Conservation (phyloP, 768 basidiomycete species). For the Pisolithus tinctorius region DNA sequence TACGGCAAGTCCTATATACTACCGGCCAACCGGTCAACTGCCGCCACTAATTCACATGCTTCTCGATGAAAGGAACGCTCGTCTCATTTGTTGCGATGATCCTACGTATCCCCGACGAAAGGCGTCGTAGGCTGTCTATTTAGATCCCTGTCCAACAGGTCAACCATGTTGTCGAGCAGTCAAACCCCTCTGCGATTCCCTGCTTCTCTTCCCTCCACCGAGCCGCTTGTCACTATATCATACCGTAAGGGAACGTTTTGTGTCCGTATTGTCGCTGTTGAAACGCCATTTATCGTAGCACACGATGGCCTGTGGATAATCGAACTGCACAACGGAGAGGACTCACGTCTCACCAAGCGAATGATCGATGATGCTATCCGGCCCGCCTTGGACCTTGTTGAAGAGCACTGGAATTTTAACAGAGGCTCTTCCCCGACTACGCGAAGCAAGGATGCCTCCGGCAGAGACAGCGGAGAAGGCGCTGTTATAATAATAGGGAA, state of each 20-base stretch:
- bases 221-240: constrained; percentile 59
- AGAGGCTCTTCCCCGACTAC: constrained; percentile 37
- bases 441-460: constrained; percentile 38
- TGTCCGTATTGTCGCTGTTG: neutral
- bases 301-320: constrained; percentile 63
- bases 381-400: constrained; percentile 68
- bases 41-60: too few relatives aligned
- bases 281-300: constrained; percentile 31
- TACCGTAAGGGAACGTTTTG: constrained; percentile 41
- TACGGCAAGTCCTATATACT: too few relatives aligned
- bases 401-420: constrained; percentile 59
- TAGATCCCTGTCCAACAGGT: neutral
- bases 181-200: constrained; percentile 34
- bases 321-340: constrained; percentile 73
- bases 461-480: constrained; percentile 41
- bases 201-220: constrained; percentile 39
- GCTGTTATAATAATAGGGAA: constrained; percentile 74
- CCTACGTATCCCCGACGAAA: too few relatives aligned
- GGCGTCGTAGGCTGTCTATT: neutral
- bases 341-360: constrained; percentile 57
- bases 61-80: too few relatives aligned
- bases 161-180: neutral
- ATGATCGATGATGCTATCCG: constrained; percentile 55
- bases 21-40: too few relatives aligned
- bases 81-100: too few relatives aligned